Base-by-base conservation (phyloP, 1,139 yeast genomes). In the Blastobotrys illinoisensis region DNA sequence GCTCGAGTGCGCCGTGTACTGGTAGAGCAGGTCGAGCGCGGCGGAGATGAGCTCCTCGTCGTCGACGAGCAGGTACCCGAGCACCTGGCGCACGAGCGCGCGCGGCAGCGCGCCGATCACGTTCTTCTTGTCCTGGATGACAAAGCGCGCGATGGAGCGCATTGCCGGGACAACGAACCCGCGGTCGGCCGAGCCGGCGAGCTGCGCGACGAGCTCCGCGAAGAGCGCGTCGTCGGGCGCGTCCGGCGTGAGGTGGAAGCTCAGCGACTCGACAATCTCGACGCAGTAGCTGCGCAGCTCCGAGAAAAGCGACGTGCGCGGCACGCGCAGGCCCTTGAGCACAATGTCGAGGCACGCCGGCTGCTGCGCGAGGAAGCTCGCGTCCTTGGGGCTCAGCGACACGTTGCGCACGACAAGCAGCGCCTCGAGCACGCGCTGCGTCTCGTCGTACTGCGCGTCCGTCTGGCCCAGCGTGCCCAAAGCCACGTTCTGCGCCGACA, bases 231-330 rank as follows among this genome's bases (percentile, higher is more conserved):
- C 74, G 59, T 78, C 75, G 32, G 79, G 77, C 9, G 78, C 76
- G 43, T 84, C 85, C 40, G 95, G 93, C 13, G 89, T 83, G 62
- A 88, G 78, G 69, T 88, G 88, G 52, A 96, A 86, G 5, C 93
- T 84, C 49, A 90, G 80, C 1, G 93, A 85, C 67, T 93, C 99
- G 53, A 88, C 79, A 46, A 91, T 79, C 68, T 93, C 99, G 54
- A 90, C 71, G 24, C 85, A 74, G 67, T 87, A 89, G 56, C 79
- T 81, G 52, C 85, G 75, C 49, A 86, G 74, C 69, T 93, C 99
- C 51, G 78, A 61, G 49, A 80, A 69, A 57, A 67, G 56, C 49
- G 81, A 68, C 56, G 66, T 56, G 74, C 71, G 54, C n/a, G 77
- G 71, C 44, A 73, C 62, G 50, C 70, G 67, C 51, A 85, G 72